Base-by-base conservation (phyloP, 331 rosid genomes). In the Quercus lobata region DNA sequence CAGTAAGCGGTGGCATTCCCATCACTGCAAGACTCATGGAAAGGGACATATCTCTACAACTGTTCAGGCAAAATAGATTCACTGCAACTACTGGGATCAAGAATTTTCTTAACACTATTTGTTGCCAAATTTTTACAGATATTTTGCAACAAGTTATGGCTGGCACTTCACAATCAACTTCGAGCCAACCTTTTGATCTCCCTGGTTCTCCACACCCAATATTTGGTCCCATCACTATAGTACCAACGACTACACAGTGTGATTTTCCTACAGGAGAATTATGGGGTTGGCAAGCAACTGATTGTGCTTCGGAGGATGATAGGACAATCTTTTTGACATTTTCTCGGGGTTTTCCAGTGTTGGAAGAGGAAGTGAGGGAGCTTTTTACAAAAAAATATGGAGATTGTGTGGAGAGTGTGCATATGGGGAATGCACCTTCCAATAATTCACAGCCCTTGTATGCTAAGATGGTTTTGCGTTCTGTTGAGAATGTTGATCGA, bases 241-340 rank as follows among this genome's bases (percentile, higher is more conserved):
- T 85, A 8, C 83, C 89, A 8, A 35, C 1, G 5, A 52, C 53
- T 1, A 46, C 16, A 86, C 80, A 74, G 16, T 2, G 32, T 30
- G 78, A 77, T 21, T 32, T 83, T 71, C 55, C 44, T 30, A 78
- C 85, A 0, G 65, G 61, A 2, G 82, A 75, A 55, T 14, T 87
- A 21, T 88, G 89, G 92, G 65, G 37, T 8, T 62, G 83, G 81
- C 74, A 32, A 1, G 84, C 87, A 0, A 57, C 53, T 0, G 76
- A 75, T 32, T 82, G 61, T 19, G 77, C 79, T 3, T 15, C 61
- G 0, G 88, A 83, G 8, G 88, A 84, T 2, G 94, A 88, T 11
- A 88, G 84, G 83, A 87, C 94, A 0, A 29, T 93, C 89, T 91
- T 91, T 32, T 69, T 93, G 22, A 93, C 96, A 25, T 93, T 93